Percentiles rank a stretch among this genome's conserved stretches.
Conservation (phyloP, 768 basidiomycete genomes). For the Strobilomyces echinocephalus region DNA sequence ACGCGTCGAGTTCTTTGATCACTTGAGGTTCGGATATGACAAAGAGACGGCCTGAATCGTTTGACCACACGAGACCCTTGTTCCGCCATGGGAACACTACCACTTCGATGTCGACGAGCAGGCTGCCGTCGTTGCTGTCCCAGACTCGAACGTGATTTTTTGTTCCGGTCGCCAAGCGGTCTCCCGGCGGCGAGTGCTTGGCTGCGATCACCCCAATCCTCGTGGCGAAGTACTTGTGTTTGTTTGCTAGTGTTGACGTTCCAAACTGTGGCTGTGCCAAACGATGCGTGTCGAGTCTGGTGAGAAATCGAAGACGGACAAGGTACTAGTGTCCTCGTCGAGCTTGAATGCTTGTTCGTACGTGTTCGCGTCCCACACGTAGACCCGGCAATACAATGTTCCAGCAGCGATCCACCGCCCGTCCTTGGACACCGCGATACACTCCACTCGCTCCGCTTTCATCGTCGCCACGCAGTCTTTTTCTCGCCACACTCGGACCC, state of each 20-base stretch:
- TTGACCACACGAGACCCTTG: neutral
- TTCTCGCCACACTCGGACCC: too few species aligned
- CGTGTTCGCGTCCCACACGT: neutral
- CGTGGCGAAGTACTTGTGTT: neutral
- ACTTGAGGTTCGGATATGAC: neutral
- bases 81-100: neutral
- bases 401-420: neutral
- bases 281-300: neutral
- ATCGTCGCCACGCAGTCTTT: too few species aligned
- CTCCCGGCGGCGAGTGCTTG: neutral
- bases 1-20: neutral
- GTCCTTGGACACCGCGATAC: too few species aligned
- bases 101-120: neutral
- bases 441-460: too few species aligned
- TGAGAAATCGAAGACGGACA: neutral
- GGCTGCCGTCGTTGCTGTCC: neutral
- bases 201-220: neutral
- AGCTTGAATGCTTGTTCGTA: neutral
- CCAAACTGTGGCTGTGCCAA: neutral
- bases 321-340: too few species aligned
- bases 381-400: too few species aligned
- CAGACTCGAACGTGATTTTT: neutral
- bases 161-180: neutral
- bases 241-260: neutral
- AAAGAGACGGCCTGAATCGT: neutral